phyloP scores from a whole-genome alignment of 108 stramenopile species.

The Cafeteria roenbergensis region DNA sequence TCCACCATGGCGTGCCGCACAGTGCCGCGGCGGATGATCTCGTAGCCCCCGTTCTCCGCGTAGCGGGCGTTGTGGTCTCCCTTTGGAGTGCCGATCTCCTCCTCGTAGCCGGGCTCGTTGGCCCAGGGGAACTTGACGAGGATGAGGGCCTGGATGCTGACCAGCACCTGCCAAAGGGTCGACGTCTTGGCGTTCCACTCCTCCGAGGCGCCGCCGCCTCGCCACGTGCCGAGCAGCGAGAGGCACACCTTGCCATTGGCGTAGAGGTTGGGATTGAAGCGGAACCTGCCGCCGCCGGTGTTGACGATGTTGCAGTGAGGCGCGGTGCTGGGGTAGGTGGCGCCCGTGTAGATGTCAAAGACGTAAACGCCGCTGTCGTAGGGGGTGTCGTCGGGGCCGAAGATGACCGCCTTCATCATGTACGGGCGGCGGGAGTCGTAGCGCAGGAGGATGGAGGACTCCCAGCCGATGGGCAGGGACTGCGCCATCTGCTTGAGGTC shows the following conservation, averaged over 20 bases:
- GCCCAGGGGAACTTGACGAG: slow-evolving; percentile 35
- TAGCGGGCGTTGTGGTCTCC: neutral
- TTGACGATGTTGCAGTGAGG: slow-evolving; percentile 36
- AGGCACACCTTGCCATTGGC: slow-evolving; percentile 38
- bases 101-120: slow-evolving; percentile 33
- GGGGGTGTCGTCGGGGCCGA: slow-evolving; percentile 25
- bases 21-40: slow-evolving; percentile 18
- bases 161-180: slow-evolving; percentile 39
- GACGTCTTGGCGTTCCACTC: slow-evolving; percentile 30
- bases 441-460: slow-evolving; percentile 6
- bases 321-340: slow-evolving; percentile 32
- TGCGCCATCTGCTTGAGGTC: slow-evolving; percentile 4
- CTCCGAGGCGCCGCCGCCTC: slow-evolving; percentile 19
- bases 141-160: slow-evolving; percentile 39
- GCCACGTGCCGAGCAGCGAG: slow-evolving; percentile 43
- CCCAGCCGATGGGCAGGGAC: neutral
- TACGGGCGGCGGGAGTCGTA: slow-evolving; percentile 3
- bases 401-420: slow-evolving; percentile 14
- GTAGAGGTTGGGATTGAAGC: slow-evolving; percentile 41
- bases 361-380: slow-evolving; percentile 35
- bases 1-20: slow-evolving; percentile 18
- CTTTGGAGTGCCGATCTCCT: neutral
- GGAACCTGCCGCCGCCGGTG: slow-evolving; percentile 30
- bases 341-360: slow-evolving; percentile 33
- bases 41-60: slow-evolving; percentile 12